A percentile compares a stretch with the other conserved stretches of the same genome.
Conservation (phyloP, 257 asterid species). For the Cynanchum wilfordii region DNA sequence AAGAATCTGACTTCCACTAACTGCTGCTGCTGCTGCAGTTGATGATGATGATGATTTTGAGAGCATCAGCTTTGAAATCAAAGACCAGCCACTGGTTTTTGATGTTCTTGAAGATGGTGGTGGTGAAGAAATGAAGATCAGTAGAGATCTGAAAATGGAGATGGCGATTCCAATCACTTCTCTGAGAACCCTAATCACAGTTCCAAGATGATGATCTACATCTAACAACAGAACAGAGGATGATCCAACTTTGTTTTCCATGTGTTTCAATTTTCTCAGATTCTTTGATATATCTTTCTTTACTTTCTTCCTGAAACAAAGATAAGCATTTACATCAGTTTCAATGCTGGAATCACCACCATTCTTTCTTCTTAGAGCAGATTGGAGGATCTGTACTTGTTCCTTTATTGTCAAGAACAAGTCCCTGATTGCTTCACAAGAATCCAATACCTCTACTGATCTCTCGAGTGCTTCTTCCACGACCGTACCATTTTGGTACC, state of each 20-base stretch:
- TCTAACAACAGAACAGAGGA: constrained; percentile 8
- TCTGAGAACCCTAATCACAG: constrained; percentile 21
- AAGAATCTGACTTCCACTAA: constrained; percentile 6
- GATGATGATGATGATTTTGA: constrained; percentile 18
- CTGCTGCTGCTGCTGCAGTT: neutral
- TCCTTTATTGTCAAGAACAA: constrained; percentile 36
- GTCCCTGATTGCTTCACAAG: constrained; percentile 44
- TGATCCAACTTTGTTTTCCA: constrained; percentile 27
- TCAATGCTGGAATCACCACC: constrained; percentile 33
- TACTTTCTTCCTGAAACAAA: constrained; percentile 40
- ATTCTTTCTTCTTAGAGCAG: constrained; percentile 61
- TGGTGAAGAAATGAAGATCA: constrained; percentile 40
- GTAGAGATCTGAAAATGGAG: constrained; percentile 31
- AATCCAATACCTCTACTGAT: constrained; percentile 56
- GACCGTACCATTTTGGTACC: constrained; percentile 26
- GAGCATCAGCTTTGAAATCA: constrained; percentile 33
- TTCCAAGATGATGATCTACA: constrained; percentile 12
- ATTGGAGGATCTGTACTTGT: constrained; percentile 47
- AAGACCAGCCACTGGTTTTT: constrained; percentile 28
- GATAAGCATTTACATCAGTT: constrained; percentile 30
- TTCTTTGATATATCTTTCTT: constrained; percentile 39
- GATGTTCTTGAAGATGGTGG: constrained; percentile 33
- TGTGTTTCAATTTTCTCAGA: constrained; percentile 44
- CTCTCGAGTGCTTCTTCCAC: constrained; percentile 38
- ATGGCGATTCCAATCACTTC: constrained; percentile 30